Conservation (phyloP, 257 asterid species). For the Solanum phureja region DNA sequence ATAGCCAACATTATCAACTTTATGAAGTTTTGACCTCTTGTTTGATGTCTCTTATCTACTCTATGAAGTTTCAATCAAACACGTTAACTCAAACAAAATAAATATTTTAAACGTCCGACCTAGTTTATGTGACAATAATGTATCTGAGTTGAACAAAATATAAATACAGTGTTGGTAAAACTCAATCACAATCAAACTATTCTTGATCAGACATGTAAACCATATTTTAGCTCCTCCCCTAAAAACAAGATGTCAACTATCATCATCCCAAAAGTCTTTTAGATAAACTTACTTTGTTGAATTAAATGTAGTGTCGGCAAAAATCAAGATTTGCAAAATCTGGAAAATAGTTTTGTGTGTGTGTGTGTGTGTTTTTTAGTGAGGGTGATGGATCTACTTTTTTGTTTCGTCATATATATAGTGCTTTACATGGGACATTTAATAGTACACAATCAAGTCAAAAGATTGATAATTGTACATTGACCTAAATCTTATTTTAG, state of each 20-base stretch:
- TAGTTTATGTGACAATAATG: neutral
- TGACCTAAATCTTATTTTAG: neutral
- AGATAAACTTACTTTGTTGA: neutral
- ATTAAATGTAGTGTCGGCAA: constrained; percentile 10
- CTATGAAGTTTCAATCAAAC: neutral
- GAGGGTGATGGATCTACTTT: neutral
- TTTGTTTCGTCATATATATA: neutral
- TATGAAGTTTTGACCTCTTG: neutral
- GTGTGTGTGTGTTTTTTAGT: neutral
- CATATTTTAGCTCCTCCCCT: neutral
- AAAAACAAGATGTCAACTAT: neutral
- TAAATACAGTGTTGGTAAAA: too few relatives aligned
- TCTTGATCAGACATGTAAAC: rapidly evolving
- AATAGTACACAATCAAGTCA: neutral
- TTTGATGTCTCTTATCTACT: neutral
- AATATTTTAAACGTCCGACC: neutral
- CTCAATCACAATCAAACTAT: neutral
- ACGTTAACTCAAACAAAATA: neutral
- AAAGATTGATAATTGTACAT: neutral
- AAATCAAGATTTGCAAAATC: constrained; percentile 1
- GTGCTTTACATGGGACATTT: neutral
- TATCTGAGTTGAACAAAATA: neutral
- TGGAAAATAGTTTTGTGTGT: neutral
- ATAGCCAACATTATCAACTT: neutral
- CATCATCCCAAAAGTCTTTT: neutral